Percentiles rank a stretch among this genome's conserved stretches.
These are phyloP conservation scores for Cucurbitaria berberidis DNA, from an alignment of 2,329 filamentous ascomycete species.

Conservation along the genomic window DNA sequence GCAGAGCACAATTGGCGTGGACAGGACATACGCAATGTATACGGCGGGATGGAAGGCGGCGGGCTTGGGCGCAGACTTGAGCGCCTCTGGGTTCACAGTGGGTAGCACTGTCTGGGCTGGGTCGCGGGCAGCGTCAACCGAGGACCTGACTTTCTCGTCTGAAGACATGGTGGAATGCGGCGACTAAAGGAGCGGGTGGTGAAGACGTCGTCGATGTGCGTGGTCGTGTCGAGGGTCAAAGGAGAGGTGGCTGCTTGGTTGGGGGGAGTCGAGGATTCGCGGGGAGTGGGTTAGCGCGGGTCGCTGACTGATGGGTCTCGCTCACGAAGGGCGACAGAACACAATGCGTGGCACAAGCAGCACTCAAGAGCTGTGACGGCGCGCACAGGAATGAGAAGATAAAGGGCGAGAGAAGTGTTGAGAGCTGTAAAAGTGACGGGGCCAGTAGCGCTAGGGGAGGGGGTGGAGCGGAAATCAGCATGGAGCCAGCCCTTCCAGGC, in stretches of 20 bases:
- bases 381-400: conserved; percentile 30
- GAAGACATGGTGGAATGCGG: conserved; percentile 57
- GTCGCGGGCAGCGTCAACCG: conserved; percentile 75
- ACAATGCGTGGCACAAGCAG: conserved; percentile 33
- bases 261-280: conserved; percentile 16
- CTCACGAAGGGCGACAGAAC: conserved; percentile 20
- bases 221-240: conserved; percentile 22
- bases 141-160: conserved; percentile 81
- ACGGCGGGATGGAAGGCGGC: conserved; percentile 76
- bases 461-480: conserved; percentile 40
- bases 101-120: conserved; percentile 70
- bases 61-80: conserved; percentile 68
- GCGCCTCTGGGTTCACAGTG: conserved; percentile 75
- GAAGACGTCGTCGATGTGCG: conserved; percentile 14
- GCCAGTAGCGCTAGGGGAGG: conserved; percentile 39
- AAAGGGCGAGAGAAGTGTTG: conserved; percentile 33
- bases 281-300: conserved; percentile 24
- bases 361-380: conserved; percentile 32
- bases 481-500: conserved; percentile 15
- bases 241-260: conserved; percentile 26
- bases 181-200: conserved; percentile 28
- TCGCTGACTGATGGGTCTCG: conserved; percentile 30
- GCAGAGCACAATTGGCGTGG: conserved; percentile 48
- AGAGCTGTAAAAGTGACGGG: conserved; percentile 30
- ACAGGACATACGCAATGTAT: conserved; percentile 72